Conservation (phyloP, 306 rosid genomes). For the Quercus gilva region DNA sequence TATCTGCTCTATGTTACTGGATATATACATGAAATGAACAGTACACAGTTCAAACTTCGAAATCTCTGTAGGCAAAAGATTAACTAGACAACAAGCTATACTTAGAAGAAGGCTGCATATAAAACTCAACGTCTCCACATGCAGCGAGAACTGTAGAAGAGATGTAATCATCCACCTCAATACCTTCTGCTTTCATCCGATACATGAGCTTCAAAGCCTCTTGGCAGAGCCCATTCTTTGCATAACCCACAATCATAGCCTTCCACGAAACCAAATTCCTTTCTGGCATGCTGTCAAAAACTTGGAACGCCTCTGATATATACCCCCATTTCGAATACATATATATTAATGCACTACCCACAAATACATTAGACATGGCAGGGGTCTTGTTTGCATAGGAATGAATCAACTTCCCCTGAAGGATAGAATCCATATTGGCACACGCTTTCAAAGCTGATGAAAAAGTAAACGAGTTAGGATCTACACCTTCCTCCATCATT, state of each 20-base stretch:
- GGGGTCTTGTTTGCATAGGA: slow-evolving; percentile 72
- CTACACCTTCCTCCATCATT: slow-evolving; percentile 82
- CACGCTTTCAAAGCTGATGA: slow-evolving; percentile 87
- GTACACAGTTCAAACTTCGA: background rate
- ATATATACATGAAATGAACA: slow-evolving; percentile 22
- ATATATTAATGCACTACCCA: slow-evolving; percentile 70
- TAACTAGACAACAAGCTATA: slow-evolving; percentile 40
- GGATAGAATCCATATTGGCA: slow-evolving; percentile 55
- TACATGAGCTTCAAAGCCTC: slow-evolving; percentile 84
- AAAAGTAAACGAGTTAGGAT: slow-evolving; percentile 76
- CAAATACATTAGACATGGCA: slow-evolving; percentile 71
- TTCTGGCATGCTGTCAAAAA: slow-evolving; percentile 78
- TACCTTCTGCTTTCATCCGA: slow-evolving; percentile 77
- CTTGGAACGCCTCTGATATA: slow-evolving; percentile 66
- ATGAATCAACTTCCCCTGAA: slow-evolving; percentile 68
- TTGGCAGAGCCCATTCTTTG: slow-evolving; percentile 69
- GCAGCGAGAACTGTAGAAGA: slow-evolving; percentile 54
- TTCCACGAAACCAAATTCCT: slow-evolving; percentile 85
- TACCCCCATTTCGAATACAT: slow-evolving; percentile 89
- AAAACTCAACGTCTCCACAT: slow-evolving; percentile 55
- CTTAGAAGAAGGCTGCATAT: slow-evolving; percentile 34
- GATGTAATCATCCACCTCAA: slow-evolving; percentile 74
- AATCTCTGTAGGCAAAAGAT: slow-evolving; percentile 23
- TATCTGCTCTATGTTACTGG: slow-evolving; percentile 13
- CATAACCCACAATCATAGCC: slow-evolving; percentile 83